phyloP scores from a whole-genome alignment of 2,329 filamentous ascomycete species.

The Neonectria sp. region DNA sequence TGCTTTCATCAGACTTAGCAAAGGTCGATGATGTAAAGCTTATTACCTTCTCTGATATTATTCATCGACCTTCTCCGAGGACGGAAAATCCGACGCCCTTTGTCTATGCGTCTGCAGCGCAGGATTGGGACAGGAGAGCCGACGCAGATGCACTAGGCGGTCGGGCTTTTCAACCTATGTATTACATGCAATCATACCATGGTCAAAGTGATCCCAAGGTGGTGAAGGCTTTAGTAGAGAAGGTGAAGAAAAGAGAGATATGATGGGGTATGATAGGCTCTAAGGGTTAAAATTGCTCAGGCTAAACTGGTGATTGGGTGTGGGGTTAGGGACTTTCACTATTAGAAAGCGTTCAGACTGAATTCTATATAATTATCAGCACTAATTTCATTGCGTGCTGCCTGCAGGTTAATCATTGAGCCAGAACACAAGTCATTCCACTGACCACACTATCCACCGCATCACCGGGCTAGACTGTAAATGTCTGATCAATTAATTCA shows the following conservation, averaged over 20 bases:
- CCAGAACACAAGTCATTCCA: too few relatives aligned
- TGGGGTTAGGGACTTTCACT: too few relatives aligned
- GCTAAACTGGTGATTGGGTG: too few relatives aligned
- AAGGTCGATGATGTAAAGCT: slow-evolving; percentile 8
- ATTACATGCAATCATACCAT: background rate
- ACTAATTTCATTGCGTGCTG: too few relatives aligned
- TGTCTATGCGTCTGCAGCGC: slow-evolving; percentile 11
- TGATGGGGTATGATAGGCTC: too few relatives aligned
- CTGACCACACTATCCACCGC: too few relatives aligned
- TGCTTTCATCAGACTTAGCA: background rate
- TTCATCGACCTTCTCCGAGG: background rate
- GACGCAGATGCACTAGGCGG: background rate
- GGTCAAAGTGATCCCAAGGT: slow-evolving; percentile 1
- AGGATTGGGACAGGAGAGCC: slow-evolving; percentile 13
- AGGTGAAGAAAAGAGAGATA: background rate
- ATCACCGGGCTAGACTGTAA: too few relatives aligned
- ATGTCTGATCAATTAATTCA: too few relatives aligned
- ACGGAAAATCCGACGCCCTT: slow-evolving; percentile 16
- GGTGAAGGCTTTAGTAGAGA: slow-evolving; percentile 4
- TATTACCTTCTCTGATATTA: slow-evolving; percentile 1
- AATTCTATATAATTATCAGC: too few relatives aligned
- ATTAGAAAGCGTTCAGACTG: too few relatives aligned
- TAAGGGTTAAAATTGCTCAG: too few relatives aligned
- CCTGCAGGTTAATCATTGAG: too few relatives aligned
- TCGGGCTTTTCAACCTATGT: slow-evolving; percentile 2